These are phyloP conservation scores for Gyromitra esculenta DNA, from an alignment of 2,329 filamentous ascomycete genomes.

Conservation along the genomic window DNA sequence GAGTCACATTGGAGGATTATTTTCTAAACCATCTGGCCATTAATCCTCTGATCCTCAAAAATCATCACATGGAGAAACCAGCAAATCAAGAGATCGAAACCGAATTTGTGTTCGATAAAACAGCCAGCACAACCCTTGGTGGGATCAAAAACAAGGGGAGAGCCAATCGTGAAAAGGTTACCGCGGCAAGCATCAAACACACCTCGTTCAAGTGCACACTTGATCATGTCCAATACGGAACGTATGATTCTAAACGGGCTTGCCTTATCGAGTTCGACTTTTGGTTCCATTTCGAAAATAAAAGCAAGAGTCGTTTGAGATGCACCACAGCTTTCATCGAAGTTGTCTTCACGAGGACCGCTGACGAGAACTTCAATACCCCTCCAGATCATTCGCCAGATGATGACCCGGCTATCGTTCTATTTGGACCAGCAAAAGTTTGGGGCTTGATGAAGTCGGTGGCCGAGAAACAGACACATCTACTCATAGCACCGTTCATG, in stretches of 20 bases:
- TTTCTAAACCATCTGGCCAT: neutral
- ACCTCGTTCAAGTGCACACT: conserved; percentile 27
- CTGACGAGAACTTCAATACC: neutral
- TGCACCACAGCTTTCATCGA: conserved; percentile 23
- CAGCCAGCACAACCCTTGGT: conserved; percentile 12
- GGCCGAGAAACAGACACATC: neutral
- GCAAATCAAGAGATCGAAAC: conserved; percentile 14
- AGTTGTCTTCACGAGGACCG: conserved; percentile 17
- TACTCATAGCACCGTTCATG: conserved; percentile 6
- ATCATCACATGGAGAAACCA: neutral
- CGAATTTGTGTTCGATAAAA: conserved; percentile 11
- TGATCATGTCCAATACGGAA: conserved; percentile 18
- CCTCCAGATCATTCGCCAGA: neutral
- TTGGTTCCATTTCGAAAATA: conserved; percentile 29
- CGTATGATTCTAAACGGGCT: neutral
- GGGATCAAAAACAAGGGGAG: conserved; percentile 27
- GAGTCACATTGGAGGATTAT: neutral
- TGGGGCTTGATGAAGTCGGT: conserved; percentile 18
- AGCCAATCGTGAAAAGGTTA: conserved; percentile 24
- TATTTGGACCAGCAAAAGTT: conserved; percentile 14
- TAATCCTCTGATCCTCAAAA: neutral
- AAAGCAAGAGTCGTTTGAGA: conserved; percentile 23
- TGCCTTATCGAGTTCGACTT: conserved; percentile 31
- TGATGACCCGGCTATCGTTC: conserved; percentile 7
- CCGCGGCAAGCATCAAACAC: conserved; percentile 15